phyloP scores from a whole-genome alignment of 2,329 filamentous ascomycete species.

The Aspergillus tanneri region DNA sequence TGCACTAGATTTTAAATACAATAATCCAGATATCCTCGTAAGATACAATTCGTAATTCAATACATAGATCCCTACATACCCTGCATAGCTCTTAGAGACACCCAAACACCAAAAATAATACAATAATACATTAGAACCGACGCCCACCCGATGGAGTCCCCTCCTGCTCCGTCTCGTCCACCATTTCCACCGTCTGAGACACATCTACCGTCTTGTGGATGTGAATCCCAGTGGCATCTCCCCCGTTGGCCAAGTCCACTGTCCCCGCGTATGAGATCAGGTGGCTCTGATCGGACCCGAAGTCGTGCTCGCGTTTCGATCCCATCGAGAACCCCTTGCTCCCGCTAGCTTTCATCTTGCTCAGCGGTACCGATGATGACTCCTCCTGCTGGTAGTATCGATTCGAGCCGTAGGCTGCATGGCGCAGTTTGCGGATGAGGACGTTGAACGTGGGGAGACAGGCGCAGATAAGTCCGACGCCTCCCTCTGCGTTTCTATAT shows the following conservation, averaged over 20 bases:
- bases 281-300: constrained; percentile 32
- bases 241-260: constrained; percentile 15
- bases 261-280: constrained; percentile 31
- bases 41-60: no score
- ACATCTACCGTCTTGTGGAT: constrained; percentile 27
- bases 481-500: constrained; percentile 39
- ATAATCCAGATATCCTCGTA: no score
- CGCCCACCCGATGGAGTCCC: not conserved
- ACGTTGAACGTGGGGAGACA: constrained; percentile 38
- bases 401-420: constrained; percentile 28
- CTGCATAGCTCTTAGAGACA: not conserved
- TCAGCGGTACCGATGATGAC: constrained; percentile 31
- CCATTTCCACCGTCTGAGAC: constrained; percentile 24
- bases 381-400: constrained; percentile 29
- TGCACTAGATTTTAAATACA: no score
- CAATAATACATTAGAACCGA: not conserved
- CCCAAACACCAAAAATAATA: not conserved
- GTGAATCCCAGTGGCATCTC: constrained; percentile 3
- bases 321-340: constrained; percentile 19
- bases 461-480: constrained; percentile 39
- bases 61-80: no score
- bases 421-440: constrained; percentile 26
- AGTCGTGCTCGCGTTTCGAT: constrained; percentile 21
- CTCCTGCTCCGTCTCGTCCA: constrained; percentile 4
- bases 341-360: constrained; percentile 20